phyloP scores from a whole-genome alignment of 306 rosid species.

The Citrullus mucosospermus region DNA sequence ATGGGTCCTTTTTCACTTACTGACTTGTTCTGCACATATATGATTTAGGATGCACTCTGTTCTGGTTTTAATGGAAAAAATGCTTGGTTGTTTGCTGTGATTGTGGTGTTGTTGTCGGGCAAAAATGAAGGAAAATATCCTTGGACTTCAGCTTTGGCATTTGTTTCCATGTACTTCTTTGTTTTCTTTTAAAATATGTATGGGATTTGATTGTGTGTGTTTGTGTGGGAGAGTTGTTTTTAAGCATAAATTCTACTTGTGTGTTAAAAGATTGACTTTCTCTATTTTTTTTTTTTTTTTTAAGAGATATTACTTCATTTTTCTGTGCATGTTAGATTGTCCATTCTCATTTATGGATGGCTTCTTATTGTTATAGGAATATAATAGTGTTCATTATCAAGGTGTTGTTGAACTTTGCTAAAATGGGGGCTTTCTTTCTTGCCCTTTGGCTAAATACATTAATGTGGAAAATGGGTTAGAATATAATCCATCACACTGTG shows the following conservation, averaged over 20 bases:
- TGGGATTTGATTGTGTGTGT: neutral
- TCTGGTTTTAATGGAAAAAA: neutral
- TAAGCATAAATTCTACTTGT: neutral
- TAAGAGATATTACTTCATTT: neutral
- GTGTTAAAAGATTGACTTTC: neutral
- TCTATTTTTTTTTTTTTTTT: neutral
- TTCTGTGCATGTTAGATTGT: neutral
- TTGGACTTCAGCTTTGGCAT: neutral
- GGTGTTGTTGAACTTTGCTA: neutral
- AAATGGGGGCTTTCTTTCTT: conserved; percentile 12
- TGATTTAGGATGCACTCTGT: neutral
- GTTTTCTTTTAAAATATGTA: neutral
- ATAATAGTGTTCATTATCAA: neutral
- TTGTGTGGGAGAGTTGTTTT: neutral
- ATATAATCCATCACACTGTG: neutral
- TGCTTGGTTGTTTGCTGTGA: neutral
- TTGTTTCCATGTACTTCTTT: neutral
- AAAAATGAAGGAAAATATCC: neutral
- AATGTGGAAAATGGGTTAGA: conserved; percentile 3
- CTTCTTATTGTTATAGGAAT: neutral
- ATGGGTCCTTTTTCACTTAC: neutral
- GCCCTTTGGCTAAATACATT: conserved; percentile 4
- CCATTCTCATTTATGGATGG: neutral
- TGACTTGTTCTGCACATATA: neutral
- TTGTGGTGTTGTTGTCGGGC: neutral